Conservation (phyloP, 2,329 filamentous ascomycete genomes). For the Venturia carpophila region DNA sequence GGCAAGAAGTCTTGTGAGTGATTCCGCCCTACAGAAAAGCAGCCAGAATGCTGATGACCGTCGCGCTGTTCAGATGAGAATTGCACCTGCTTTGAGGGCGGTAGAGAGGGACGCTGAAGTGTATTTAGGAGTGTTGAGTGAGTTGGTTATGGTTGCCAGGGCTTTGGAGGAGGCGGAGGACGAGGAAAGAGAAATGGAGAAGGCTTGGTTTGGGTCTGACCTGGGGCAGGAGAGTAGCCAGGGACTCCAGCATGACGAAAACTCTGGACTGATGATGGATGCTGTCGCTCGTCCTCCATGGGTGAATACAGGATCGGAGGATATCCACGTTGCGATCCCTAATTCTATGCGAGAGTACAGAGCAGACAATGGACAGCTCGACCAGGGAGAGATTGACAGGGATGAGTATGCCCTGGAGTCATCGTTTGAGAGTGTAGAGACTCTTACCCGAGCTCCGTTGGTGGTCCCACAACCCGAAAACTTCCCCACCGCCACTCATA, state of each 20-base stretch:
- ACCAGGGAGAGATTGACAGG: neutral
- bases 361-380: neutral
- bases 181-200: neutral
- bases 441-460: neutral
- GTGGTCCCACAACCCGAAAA: neutral
- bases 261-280: neutral
- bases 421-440: neutral
- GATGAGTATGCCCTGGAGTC: neutral
- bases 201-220: too few species aligned
- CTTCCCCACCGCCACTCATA: neutral
- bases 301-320: neutral
- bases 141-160: neutral
- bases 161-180: neutral
- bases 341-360: neutral
- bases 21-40: neutral
- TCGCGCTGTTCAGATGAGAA: neutral
- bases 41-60: neutral
- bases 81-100: neutral
- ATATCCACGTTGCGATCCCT: neutral
- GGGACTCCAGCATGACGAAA: too few species aligned
- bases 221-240: too few species aligned
- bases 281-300: neutral
- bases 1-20: neutral
- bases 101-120: neutral
- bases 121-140: neutral